Evolutionary conservation across 1,139 yeast species (phyloP).

Genomic region (Kodamaea plutei): DNA sequence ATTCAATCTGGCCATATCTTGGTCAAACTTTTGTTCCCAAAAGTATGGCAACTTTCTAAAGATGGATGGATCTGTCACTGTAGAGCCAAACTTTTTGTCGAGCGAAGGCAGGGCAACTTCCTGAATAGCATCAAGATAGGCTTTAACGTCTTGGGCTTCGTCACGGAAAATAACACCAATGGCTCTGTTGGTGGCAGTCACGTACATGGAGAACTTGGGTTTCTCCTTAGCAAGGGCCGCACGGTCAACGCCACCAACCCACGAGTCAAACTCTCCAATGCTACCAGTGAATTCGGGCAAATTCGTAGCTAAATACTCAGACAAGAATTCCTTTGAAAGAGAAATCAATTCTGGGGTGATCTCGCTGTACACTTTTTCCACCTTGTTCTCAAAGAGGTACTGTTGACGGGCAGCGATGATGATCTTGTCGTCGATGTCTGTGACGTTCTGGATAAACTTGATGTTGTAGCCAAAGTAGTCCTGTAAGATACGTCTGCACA

Average conservation of each 20-base stretch:
- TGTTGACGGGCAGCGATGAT: constrained; percentile 91
- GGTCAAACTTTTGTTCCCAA: constrained; percentile 84
- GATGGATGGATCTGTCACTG: constrained; percentile 78
- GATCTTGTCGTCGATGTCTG: constrained; percentile 96
- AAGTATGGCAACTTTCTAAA: constrained; percentile 79
- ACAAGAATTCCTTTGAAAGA: constrained; percentile 42
- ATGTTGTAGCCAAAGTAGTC: constrained; percentile 90
- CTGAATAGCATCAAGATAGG: constrained; percentile 51
- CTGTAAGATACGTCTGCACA: constrained; percentile 80
- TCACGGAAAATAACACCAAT: constrained; percentile 33
- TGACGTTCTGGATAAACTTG: constrained; percentile 88
- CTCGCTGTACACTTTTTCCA: constrained; percentile 27
- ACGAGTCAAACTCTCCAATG: constrained; percentile 40
- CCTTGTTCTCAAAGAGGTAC: constrained; percentile 63
- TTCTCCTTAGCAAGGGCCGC: constrained; percentile 47
- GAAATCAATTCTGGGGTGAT: constrained; percentile 36
- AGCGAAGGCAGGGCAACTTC: constrained; percentile 72
- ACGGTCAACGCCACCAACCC: constrained; percentile 51
- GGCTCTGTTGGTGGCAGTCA: constrained; percentile 61
- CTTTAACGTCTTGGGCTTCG: constrained; percentile 14
- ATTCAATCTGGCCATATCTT: constrained; percentile 80
- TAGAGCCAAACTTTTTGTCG: constrained; percentile 67
- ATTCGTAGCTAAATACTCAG: constrained; percentile 52
- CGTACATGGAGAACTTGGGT: constrained; percentile 86
- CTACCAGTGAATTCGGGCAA: constrained; percentile 42